phyloP scores from a whole-genome alignment of 2,329 filamentous ascomycete species.

The Fusarium foetens region DNA sequence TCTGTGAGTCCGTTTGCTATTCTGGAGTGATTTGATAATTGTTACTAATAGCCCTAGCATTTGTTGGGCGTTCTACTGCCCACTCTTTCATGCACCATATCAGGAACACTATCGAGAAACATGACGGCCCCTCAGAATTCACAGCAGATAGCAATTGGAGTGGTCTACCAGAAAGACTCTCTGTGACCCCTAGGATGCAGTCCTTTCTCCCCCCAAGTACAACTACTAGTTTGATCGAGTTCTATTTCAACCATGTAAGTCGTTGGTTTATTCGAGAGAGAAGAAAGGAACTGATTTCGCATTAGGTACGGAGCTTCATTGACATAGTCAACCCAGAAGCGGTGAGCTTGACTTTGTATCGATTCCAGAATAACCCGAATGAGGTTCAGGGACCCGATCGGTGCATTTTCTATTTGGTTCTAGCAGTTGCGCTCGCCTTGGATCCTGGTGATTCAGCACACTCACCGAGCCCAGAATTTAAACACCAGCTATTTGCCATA shows the following conservation, averaged over 20 bases:
- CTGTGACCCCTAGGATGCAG: conserved; percentile 38
- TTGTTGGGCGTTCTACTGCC: conserved; percentile 71
- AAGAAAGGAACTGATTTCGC: background rate
- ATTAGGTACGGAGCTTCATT: conserved; percentile 67
- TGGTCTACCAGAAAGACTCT: conserved; percentile 64
- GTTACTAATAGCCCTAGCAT: conserved; percentile 55
- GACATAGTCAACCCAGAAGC: conserved; percentile 65
- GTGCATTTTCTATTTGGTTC: conserved; percentile 69
- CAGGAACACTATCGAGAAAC: conserved; percentile 66
- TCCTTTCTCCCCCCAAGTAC: conserved; percentile 56
- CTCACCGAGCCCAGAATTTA: conserved; percentile 59
- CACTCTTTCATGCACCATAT: conserved; percentile 70
- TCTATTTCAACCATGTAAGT: conserved; percentile 70
- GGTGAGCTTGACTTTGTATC: conserved; percentile 64
- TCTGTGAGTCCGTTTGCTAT: conserved; percentile 56
- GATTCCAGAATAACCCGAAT: conserved; percentile 50
- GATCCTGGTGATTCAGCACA: conserved; percentile 64
- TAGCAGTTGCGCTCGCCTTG: conserved; percentile 71
- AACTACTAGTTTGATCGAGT: conserved; percentile 56
- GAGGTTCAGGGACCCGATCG: conserved; percentile 61
- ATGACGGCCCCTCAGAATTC: conserved; percentile 66
- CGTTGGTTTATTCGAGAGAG: background rate
- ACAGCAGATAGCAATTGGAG: conserved; percentile 67
- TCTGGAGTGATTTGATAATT: background rate
- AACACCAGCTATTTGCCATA: conserved; percentile 71